These are phyloP conservation scores for Rhytidiadelphus loreus DNA, from an alignment of 225 moss, liverwort and hornwort genomes.

Conservation along the genomic window DNA sequence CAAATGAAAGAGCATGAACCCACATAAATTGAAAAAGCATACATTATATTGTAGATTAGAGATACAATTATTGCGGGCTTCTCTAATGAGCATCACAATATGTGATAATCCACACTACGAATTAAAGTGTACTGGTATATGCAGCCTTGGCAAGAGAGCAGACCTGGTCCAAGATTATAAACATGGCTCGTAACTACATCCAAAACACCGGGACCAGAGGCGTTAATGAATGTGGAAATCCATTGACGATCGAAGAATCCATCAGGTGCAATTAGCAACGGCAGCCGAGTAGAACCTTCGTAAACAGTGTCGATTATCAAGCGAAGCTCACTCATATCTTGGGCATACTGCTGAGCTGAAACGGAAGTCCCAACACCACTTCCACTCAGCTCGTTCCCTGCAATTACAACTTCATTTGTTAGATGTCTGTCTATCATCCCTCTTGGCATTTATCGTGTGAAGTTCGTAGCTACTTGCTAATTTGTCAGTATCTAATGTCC, in stretches of 20 bases:
- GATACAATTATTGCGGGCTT: background rate
- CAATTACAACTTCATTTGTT: background rate
- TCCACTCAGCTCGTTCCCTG: slow-evolving; percentile 83
- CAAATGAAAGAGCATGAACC: background rate
- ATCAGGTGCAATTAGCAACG: slow-evolving; percentile 69
- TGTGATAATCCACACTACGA: background rate
- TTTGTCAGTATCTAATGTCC: background rate
- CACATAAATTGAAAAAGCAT: background rate
- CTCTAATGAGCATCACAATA: background rate
- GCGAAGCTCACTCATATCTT: slow-evolving; percentile 48
- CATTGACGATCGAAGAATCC: slow-evolving; percentile 44
- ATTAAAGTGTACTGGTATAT: background rate
- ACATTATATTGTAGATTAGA: background rate
- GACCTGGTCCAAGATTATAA: slow-evolving; percentile 92
- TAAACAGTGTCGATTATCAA: slow-evolving; percentile 40
- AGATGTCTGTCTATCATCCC: background rate
- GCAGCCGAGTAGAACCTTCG: slow-evolving; percentile 7
- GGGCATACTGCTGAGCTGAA: slow-evolving; percentile 54
- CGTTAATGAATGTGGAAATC: slow-evolving; percentile 30
- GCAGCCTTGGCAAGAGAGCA: slow-evolving; percentile 1
- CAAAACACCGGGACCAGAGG: slow-evolving; percentile 50
- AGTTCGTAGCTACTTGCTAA: background rate
- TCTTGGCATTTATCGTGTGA: background rate
- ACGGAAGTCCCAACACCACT: slow-evolving; percentile 29
- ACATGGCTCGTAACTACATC: slow-evolving; percentile 79